Evolutionary conservation across 345 rosid genomes (phyloP).

Genomic region (Pseudoturritis turrita): DNA sequence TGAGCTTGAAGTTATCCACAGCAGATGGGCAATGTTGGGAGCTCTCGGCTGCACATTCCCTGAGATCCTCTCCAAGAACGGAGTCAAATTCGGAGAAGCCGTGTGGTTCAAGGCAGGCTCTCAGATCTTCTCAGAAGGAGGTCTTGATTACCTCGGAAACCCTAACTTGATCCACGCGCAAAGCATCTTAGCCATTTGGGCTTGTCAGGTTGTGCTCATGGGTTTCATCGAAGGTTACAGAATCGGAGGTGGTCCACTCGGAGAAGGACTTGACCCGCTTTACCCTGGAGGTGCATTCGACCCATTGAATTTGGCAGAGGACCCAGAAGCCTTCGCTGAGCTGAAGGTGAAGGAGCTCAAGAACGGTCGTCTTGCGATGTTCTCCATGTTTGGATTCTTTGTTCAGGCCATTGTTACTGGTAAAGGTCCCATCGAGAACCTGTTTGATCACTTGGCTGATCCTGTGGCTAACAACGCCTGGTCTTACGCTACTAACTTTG

Average conservation of each 20-base stretch:
- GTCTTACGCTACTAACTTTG: slow-evolving; percentile 98
- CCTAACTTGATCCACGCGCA: slow-evolving; percentile 94
- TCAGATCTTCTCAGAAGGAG: slow-evolving; percentile 92
- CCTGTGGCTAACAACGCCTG: slow-evolving; percentile 93
- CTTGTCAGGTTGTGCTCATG: slow-evolving; percentile 88
- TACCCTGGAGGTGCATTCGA: slow-evolving; percentile 98
- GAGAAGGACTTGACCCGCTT: slow-evolving; percentile 92
- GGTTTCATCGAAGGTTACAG: slow-evolving; percentile 94
- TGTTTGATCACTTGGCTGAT: slow-evolving; percentile 81
- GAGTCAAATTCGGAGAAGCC: slow-evolving; percentile 87
- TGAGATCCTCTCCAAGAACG: slow-evolving; percentile 74
- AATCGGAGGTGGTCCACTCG: slow-evolving; percentile 93
- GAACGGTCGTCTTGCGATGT: slow-evolving; percentile 93
- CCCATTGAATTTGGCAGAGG: slow-evolving; percentile 85
- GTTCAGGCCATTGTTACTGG: slow-evolving; percentile 96
- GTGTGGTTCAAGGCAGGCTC: slow-evolving; percentile 98
- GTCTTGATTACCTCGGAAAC: slow-evolving; percentile 94
- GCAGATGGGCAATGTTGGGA: slow-evolving; percentile 98
- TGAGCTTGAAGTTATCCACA: slow-evolving; percentile 93
- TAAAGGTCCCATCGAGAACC: slow-evolving; percentile 93
- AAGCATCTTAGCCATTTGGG: slow-evolving; percentile 98
- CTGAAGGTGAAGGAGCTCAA: slow-evolving; percentile 94
- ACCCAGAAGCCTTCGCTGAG: slow-evolving; percentile 94
- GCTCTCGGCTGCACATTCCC: slow-evolving; percentile 95
- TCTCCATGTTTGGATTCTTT: slow-evolving; percentile 94